Evolutionary conservation across 2,329 filamentous ascomycete species (phyloP), one percentile per base, ranked within the genome.

Genomic region (Fusarium albidum): DNA sequence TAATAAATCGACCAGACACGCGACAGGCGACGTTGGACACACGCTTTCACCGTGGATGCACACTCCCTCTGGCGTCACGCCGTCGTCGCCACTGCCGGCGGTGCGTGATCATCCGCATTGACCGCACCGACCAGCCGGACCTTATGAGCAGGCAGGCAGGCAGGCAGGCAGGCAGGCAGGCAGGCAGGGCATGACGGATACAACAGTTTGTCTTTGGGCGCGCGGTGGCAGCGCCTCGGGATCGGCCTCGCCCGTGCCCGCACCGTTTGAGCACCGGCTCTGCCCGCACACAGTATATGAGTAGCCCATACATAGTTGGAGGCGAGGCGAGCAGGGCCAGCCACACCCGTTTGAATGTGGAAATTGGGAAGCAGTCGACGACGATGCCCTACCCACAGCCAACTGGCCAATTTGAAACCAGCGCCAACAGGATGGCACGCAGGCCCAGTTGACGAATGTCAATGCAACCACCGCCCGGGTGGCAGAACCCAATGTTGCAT

Each of bases 201-300:
- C 11, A 9, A 17, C 34, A 11, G 39, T 44, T 45, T 26, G 32
- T 27, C 25, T 8, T 58, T 7, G 49, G 58, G 58, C 35, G 27
- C 14, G 14, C 7, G 6, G 57, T 15, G 32, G 43, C 31, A 34
- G 37, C 43, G 52, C 21, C 26, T 42, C 37, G 34, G 25, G 58
- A 61, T 62, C 49, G 46, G 31, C 54, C 45, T 45, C 49, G 14
- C 29, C 28, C 28, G 32, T 59, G 49, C 58, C 58, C 42, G 54
- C 44, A 39, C 32, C 28, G 38, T 48, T 55, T 59, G 58, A 44
- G 49, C 32, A 33, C 28, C 25, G 40, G 32, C 31, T 38, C 33
- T 32, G 35, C 21, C 21, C 7, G 21, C 21, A 21, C 7, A 21
- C 21, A 21, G 21, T 7, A 21, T n/a, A n/a, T n/a, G n/a, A n/a